Conservation (phyloP, 805 yeast genomes). For the Metschnikowia shivogae region DNA sequence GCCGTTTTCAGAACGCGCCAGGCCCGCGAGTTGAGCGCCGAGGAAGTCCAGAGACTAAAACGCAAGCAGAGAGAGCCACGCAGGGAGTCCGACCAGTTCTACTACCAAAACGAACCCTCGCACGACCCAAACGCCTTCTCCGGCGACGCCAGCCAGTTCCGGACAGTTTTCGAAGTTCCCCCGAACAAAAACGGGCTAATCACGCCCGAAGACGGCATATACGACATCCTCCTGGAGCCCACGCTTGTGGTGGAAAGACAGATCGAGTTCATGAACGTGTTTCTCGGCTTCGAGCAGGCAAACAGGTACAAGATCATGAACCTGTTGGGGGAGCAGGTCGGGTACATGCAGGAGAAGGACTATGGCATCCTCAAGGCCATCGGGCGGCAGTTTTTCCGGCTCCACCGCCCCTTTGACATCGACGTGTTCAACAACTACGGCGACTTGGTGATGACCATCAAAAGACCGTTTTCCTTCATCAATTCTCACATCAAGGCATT, state of each 20-base stretch:
- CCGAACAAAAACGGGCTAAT: constrained; percentile 50
- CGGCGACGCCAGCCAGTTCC: constrained; percentile 27
- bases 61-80: constrained; percentile 6
- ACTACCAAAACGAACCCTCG: constrained; percentile 29
- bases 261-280: constrained; percentile 81
- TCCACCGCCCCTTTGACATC: constrained; percentile 82
- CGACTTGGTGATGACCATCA: constrained; percentile 57
- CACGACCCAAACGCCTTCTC: constrained; percentile 18
- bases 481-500: constrained; percentile 81
- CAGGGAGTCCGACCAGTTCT: constrained; percentile 14
- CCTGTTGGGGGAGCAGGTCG: constrained; percentile 68
- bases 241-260: constrained; percentile 84
- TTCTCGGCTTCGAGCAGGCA: constrained; percentile 89
- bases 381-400: constrained; percentile 76
- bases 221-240: constrained; percentile 67
- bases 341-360: constrained; percentile 80
- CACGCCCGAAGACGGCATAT: constrained; percentile 54
- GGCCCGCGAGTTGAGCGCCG: constrained; percentile 33
- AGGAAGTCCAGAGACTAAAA: constrained; percentile 27
- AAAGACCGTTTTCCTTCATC: constrained; percentile 81
- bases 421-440: constrained; percentile 67
- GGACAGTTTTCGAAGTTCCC: constrained; percentile 31
- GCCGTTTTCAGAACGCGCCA: constrained; percentile 21
- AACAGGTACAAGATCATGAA: constrained; percentile 74
- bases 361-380: constrained; percentile 61